phyloP scores from a whole-genome alignment of 129 eudicot species.

The Calendula officinalis region DNA sequence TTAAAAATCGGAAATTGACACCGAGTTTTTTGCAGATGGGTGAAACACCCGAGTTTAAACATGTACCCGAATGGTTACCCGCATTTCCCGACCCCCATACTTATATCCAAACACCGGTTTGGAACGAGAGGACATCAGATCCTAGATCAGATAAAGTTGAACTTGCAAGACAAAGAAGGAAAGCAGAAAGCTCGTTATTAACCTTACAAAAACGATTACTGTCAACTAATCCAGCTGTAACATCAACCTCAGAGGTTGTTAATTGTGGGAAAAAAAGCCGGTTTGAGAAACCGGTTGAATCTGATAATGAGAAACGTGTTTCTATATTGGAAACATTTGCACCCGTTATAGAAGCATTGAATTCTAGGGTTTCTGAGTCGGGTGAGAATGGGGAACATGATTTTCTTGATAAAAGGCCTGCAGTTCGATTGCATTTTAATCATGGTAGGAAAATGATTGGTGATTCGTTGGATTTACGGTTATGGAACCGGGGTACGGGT shows the following conservation, averaged over 20 bases:
- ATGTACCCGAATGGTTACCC: constrained; percentile 85
- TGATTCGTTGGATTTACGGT: constrained; percentile 73
- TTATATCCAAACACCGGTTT: constrained; percentile 61
- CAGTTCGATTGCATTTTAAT: constrained; percentile 66
- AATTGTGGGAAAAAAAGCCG: constrained; percentile 23
- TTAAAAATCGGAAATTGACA: constrained; percentile 31
- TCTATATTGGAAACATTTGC: constrained; percentile 73
- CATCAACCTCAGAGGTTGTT: constrained; percentile 44
- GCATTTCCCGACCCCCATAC: constrained; percentile 96
- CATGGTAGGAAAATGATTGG: constrained; percentile 62
- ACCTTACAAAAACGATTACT: constrained; percentile 68
- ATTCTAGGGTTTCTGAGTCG: constrained; percentile 47
- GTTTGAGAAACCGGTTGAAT: constrained; percentile 37
- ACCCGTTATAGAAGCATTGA: constrained; percentile 80
- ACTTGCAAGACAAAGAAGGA: constrained; percentile 87
- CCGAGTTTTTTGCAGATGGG: constrained; percentile 83
- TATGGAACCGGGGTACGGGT: constrained; percentile 54
- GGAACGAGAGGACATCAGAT: constrained; percentile 84
- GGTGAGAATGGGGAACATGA: constrained; percentile 47
- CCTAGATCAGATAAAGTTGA: constrained; percentile 78
- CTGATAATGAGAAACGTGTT: constrained; percentile 35
- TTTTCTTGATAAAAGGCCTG: constrained; percentile 55
- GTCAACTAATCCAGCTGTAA: constrained; percentile 42
- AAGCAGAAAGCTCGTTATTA: constrained; percentile 86
- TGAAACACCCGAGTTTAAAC: constrained; percentile 58